phyloP scores from a whole-genome alignment of 2,329 filamentous ascomycete genomes.

The Neospermospora avenae region DNA sequence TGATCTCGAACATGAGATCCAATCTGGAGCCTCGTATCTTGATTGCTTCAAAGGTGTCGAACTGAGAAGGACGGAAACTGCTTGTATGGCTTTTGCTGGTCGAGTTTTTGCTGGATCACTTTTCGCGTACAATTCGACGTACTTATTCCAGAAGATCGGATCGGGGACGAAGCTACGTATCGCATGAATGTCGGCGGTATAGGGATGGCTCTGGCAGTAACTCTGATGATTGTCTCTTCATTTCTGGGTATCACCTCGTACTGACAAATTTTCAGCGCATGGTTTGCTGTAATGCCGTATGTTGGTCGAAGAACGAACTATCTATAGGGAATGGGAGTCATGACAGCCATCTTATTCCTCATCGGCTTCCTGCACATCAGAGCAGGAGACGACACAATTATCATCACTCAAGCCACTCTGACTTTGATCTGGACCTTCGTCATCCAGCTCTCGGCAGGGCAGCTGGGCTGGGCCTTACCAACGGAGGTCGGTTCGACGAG shows the following conservation, averaged over 20 bases:
- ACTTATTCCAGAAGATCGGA: conserved; percentile 54
- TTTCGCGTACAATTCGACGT: conserved; percentile 60
- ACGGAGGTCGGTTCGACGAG: not conserved
- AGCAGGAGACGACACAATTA: not conserved
- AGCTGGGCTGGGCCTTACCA: conserved; percentile 4
- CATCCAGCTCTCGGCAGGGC: not conserved
- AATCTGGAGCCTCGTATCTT: conserved; percentile 41
- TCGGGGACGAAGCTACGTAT: conserved; percentile 43
- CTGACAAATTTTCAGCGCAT: not conserved
- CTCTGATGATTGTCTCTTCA: not conserved
- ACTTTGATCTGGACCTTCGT: conserved; percentile 3
- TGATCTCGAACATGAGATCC: conserved; percentile 45
- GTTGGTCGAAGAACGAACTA: conserved; percentile 1
- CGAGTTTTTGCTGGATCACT: conserved; percentile 61
- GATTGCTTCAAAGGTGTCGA: conserved; percentile 48
- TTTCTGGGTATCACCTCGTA: not conserved
- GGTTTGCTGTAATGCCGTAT: conserved; percentile 5
- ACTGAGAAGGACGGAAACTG: conserved; percentile 47
- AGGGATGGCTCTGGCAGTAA: not conserved
- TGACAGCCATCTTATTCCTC: not conserved
- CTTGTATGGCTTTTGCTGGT: conserved; percentile 55
- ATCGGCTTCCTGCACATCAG: not conserved
- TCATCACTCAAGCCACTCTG: conserved; percentile 1
- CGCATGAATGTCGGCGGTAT: conserved; percentile 12
- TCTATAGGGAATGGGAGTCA: not conserved